Evolutionary conservation across 805 yeast genomes (phyloP).

Genomic region (Candida endomychidarum): DNA sequence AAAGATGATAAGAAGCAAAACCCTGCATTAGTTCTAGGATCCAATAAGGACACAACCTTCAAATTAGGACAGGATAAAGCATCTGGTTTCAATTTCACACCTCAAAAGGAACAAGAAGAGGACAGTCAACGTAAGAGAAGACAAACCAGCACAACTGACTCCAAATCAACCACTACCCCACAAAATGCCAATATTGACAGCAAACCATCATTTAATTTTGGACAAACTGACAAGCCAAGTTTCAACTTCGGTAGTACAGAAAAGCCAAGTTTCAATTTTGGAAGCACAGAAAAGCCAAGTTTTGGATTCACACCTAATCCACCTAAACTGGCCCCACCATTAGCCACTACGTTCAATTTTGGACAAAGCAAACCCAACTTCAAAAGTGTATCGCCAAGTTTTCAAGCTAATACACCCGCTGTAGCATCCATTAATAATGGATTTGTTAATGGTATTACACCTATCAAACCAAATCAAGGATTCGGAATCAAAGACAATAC

Average conservation of each 20-base stretch:
- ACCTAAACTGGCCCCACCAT: slow-evolving; percentile 8
- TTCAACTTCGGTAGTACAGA: slow-evolving; percentile 10
- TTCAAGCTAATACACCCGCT: too few relatives aligned
- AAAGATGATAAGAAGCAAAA: background rate
- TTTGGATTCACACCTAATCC: slow-evolving; percentile 12
- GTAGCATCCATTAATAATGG: too few relatives aligned
- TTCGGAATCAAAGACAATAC: slow-evolving; percentile 9
- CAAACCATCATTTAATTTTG: slow-evolving; percentile 12
- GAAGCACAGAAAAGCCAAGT: slow-evolving; percentile 13
- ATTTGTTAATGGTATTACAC: slow-evolving; percentile 16
- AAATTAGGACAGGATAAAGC: background rate
- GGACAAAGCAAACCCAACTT: slow-evolving; percentile 28
- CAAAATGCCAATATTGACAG: background rate
- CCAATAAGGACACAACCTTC: slow-evolving; percentile 10
- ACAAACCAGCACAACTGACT: too few relatives aligned
- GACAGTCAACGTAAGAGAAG: slow-evolving; percentile 9
- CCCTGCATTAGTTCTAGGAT: too few relatives aligned
- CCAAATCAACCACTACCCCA: too few relatives aligned
- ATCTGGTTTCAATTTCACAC: background rate
- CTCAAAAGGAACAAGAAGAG: slow-evolving; percentile 2
- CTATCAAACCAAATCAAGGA: slow-evolving; percentile 11
- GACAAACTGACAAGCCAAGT: slow-evolving; percentile 5
- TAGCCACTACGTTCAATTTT: slow-evolving; percentile 20
- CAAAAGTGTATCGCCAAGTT: slow-evolving; percentile 10
- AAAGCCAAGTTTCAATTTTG: slow-evolving; percentile 16